Evolutionary conservation across 1,139 yeast species (phyloP).

Genomic region (Zygoascus hellenicus): DNA sequence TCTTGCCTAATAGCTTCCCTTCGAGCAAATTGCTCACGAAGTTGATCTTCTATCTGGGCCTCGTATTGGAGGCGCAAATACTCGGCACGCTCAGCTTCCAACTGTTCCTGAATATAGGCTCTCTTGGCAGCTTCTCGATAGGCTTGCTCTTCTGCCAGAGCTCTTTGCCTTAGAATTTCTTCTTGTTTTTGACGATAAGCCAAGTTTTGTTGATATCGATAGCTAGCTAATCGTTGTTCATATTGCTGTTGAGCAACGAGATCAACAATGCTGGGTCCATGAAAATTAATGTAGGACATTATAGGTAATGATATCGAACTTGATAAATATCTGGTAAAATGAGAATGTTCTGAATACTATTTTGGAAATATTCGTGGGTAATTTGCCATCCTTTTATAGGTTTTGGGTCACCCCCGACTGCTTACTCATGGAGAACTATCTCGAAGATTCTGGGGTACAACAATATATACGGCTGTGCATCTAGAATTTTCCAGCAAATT

Average conservation of each 20-base stretch:
- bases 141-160: constrained; percentile 7
- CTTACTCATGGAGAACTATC: constrained; percentile 3
- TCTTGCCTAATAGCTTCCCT: constrained; percentile 5
- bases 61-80: background rate
- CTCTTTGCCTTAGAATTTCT: constrained; percentile 3
- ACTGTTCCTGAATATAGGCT: constrained; percentile 1
- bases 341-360: background rate
- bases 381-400: background rate
- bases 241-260: constrained; percentile 8
- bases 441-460: background rate
- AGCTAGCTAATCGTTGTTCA: constrained; percentile 9
- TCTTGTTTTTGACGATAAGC: constrained; percentile 9
- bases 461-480: too few species aligned
- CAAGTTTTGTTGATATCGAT: constrained; percentile 4
- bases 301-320: background rate
- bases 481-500: too few species aligned
- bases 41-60: background rate
- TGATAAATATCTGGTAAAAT: background rate
- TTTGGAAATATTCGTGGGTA: background rate
- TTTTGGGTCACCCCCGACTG: background rate
- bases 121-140: constrained; percentile 2
- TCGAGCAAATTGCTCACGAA: background rate
- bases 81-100: constrained; percentile 5
- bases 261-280: constrained; percentile 4
- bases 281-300: constrained; percentile 2